Evolutionary conservation across 345 rosid species (phyloP), one percentile per base, ranked within the genome.

Genomic region (Laguncularia racemosa): DNA sequence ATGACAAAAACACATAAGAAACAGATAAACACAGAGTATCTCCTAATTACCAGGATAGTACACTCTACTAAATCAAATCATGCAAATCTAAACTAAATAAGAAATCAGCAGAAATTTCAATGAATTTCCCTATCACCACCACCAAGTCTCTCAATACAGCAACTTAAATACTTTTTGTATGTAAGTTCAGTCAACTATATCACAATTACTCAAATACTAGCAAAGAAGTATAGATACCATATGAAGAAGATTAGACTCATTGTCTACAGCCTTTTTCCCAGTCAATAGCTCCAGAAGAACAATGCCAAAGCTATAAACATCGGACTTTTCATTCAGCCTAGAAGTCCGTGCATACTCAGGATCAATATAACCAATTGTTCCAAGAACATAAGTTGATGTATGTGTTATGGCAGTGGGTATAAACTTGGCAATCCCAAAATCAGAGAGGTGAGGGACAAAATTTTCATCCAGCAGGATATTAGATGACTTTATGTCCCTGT

Each of bases 321-420:
- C 99, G 1, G 99, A 93, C 44, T 86, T 93, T 55, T 93, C 99
- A 52, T 76, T 93, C 18, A 89, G 73, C 23, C 88, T 79, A 0
- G 95, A 89, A 11, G 96, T 93, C 11, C 88, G 76, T 13, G 99
- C 99, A 79, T 93, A 93, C 69, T 86, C 99, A 0, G 99, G 99
- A 53, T 93, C 99, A 56, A 93, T 93, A 58, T 93, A 93, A 59
- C 99, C 99, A 49, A 93, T 85, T 0, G 99, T 93, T 59, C 99
- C 99, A 28, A 89, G 70, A 62, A 93, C 95, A 63, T 50, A 83
- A 11, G 99, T 93, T 0, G 96, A 89, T 12, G 96, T 83, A 71
- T 93, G 88, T 1, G 99, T 53, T 63, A 76, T 85, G 15, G 86
- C 70, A 6, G 86, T 16, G n/a, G 96, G 81, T 38, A 93, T 84